Conservation (phyloP, 2,329 filamentous ascomycete genomes). For the Xylaria arbuscula region DNA sequence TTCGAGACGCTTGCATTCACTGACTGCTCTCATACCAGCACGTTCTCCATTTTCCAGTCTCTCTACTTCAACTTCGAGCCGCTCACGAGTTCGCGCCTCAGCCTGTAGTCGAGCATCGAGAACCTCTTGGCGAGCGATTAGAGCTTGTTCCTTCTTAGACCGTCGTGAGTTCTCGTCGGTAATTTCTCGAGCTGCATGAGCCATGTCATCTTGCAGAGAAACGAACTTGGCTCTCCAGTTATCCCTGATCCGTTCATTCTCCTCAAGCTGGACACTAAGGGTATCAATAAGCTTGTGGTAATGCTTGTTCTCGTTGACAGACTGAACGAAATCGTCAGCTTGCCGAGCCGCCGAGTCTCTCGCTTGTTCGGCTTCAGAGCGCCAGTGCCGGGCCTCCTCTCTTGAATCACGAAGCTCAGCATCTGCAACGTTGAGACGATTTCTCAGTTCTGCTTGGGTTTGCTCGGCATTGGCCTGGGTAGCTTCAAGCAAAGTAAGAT, state of each 20-base stretch:
- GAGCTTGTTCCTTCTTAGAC: constrained; percentile 81
- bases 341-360: constrained; percentile 63
- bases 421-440: constrained; percentile 65
- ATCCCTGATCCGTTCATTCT: constrained; percentile 86
- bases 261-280: constrained; percentile 81
- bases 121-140: constrained; percentile 81
- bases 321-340: constrained; percentile 61
- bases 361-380: constrained; percentile 69
- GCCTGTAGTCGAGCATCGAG: constrained; percentile 81
- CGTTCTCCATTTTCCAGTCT: constrained; percentile 72
- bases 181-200: constrained; percentile 79
- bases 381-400: constrained; percentile 70
- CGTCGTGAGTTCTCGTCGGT: constrained; percentile 84
- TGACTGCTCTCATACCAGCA: constrained; percentile 71
- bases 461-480: constrained; percentile 69
- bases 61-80: constrained; percentile 74
- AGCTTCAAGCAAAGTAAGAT: constrained; percentile 74
- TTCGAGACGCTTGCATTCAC: constrained; percentile 71
- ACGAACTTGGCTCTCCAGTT: constrained; percentile 86
- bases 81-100: constrained; percentile 76
- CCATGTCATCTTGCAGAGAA: constrained; percentile 88
- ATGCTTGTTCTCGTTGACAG: constrained; percentile 73
- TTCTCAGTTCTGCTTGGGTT: constrained; percentile 65
- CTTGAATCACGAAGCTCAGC: constrained; percentile 65
- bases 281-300: constrained; percentile 79